Base-by-base conservation (phyloP, 2,329 filamentous ascomycete genomes). In the Nemania bipapillata region DNA sequence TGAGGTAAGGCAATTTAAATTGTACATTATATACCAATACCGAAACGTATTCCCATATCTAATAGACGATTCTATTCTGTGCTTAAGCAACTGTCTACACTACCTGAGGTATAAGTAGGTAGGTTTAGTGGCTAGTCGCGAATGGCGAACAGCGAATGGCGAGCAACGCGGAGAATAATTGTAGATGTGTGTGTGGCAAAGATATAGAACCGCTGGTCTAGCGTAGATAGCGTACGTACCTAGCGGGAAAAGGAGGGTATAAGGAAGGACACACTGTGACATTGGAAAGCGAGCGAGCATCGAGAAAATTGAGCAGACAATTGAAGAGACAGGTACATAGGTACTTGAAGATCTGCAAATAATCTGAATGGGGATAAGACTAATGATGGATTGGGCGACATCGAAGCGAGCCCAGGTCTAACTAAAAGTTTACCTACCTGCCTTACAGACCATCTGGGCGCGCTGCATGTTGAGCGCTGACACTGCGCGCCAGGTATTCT, bases 311-410 rank as follows among this genome's bases (percentile, higher is more conserved):
- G 42, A 40, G 49, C 28, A 57, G 47, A 45, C 60, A 42, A 35
- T 49, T n/a, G 26, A 54, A 45, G 55, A 49, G 55, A 30, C 3
- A 42, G 50, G 58, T 69, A 71, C 69, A 50, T 65, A 32, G 66
- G 64, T 67, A 70, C 64, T 70, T 70, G 24, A 40, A 68, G 70
- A 72, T 72, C 70, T 72, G 66, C 66, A 67, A 52, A 65, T 52
- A 65, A 65, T 68, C 68, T 70, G 52, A 66, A 66, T 64, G 69
- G 52, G 67, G 58, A 61, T 47, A 28, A 57, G 61, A 67, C 64
- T 57, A 60, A 26, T 35, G 67, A 67, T 66, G 64, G 56, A 63
- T 68, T 68, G 62, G 68, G 61, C 52, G 63, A 65, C 62, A 24
- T 64, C 42, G 59, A 69, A 64, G 64, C 63, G 61, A 70, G 61